phyloP scores from a whole-genome alignment of 495 filamentous ascomycete genomes.

The Lasiosphaeris hirsuta region DNA sequence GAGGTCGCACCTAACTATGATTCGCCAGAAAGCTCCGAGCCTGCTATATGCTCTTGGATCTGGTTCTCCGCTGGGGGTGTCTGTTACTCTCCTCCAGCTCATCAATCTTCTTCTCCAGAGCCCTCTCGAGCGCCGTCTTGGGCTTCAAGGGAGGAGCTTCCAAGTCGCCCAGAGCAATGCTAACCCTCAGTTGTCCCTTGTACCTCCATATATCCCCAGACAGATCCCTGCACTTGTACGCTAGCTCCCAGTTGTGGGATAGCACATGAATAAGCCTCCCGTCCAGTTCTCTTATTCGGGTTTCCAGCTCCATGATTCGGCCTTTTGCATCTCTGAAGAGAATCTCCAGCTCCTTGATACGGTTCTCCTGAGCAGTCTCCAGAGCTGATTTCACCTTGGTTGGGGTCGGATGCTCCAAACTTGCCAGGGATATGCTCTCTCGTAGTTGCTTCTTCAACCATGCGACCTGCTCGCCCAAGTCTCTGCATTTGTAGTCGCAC shows the following conservation, averaged over 20 bases:
- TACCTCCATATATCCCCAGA: background rate
- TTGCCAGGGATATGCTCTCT: background rate
- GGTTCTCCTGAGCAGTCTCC: background rate
- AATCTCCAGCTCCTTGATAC: background rate
- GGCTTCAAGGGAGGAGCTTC: constrained; percentile 1
- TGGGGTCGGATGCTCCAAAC: background rate
- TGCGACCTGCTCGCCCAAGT: constrained; percentile 3
- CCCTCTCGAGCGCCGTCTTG: constrained; percentile 7
- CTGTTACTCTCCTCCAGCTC: background rate
- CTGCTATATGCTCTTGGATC: constrained; percentile 6
- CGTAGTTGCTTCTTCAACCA: background rate
- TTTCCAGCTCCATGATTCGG: background rate
- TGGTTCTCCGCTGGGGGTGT: background rate
- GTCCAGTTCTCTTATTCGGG: background rate
- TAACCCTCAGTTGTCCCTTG: background rate
- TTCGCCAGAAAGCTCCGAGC: background rate
- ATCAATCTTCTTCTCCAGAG: constrained; percentile 8
- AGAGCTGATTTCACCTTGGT: background rate
- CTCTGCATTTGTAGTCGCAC: background rate
- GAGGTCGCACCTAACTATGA: too few relatives aligned
- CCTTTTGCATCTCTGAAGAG: background rate
- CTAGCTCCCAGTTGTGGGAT: constrained; percentile 7
- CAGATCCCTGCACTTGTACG: constrained; percentile 2
- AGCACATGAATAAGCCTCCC: background rate
- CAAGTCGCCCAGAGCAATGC: background rate